phyloP scores from a whole-genome alignment of 2,329 filamentous ascomycete genomes.

The Penicillium sp. region DNA sequence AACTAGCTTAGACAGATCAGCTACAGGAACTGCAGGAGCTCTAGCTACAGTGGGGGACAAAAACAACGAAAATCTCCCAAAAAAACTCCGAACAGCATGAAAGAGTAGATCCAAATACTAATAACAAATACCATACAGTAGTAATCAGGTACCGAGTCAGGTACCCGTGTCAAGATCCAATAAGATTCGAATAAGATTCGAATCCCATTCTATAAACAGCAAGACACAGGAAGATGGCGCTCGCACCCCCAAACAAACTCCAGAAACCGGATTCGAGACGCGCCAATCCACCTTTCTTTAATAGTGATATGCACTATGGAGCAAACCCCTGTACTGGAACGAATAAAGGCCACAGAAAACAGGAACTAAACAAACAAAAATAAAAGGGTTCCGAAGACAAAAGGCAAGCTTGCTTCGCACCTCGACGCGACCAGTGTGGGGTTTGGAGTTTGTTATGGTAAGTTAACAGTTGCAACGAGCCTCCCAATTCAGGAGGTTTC shows the following conservation, averaged over 20 bases:
- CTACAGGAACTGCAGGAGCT: background rate
- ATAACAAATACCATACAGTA: background rate
- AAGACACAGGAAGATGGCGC: background rate
- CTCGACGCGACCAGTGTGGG: background rate
- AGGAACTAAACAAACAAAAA: background rate
- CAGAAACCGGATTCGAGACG: slow-evolving; percentile 10
- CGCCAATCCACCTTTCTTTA: slow-evolving; percentile 1
- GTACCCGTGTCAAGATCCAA: background rate
- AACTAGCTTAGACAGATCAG: background rate
- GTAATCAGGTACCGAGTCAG: background rate
- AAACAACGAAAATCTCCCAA: background rate
- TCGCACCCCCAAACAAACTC: background rate
- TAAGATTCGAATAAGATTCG: background rate
- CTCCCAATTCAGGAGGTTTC: slow-evolving; percentile 5
- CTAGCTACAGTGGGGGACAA: background rate
- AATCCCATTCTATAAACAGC: background rate
- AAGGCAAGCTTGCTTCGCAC: background rate
- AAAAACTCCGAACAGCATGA: background rate
- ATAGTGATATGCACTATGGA: slow-evolving; percentile 18
- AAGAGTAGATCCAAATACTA: background rate
- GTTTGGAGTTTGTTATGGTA: background rate
- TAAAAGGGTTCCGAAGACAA: background rate
- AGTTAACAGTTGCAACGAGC: background rate
- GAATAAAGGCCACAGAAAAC: background rate
- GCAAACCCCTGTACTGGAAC: slow-evolving; percentile 1